Conservation (phyloP, 2,329 filamentous ascomycete genomes). For the Remersonia thermophila region DNA sequence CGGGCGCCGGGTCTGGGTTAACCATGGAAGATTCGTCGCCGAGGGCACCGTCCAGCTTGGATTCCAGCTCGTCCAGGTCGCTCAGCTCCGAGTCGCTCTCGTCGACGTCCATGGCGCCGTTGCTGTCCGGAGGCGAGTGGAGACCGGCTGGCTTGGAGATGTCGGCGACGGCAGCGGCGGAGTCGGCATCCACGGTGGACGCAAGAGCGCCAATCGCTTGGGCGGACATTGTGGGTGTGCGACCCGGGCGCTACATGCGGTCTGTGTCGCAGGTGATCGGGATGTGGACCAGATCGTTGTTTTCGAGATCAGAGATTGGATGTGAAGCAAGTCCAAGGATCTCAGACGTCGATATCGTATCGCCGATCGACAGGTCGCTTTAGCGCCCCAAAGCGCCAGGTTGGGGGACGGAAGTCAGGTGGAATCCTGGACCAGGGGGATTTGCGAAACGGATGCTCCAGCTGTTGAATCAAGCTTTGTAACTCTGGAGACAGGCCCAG, state of each 20-base stretch:
- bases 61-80: slow-evolving; percentile 46
- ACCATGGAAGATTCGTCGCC: background rate
- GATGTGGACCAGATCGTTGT: slow-evolving; percentile 6
- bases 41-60: slow-evolving; percentile 22
- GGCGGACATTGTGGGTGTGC: slow-evolving; percentile 36
- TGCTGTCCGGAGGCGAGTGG: slow-evolving; percentile 53
- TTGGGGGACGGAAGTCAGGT: slow-evolving; percentile 10
- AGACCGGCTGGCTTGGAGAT: slow-evolving; percentile 36
- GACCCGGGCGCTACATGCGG: slow-evolving; percentile 32
- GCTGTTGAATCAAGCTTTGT: slow-evolving; percentile 5
- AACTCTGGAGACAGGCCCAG: no score
- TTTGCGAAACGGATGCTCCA: no score
- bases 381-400: slow-evolving; percentile 13
- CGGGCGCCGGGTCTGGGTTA: background rate
- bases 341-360: slow-evolving; percentile 4
- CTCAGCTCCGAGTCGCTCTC: slow-evolving; percentile 53
- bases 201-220: slow-evolving; percentile 39
- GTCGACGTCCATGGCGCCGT: slow-evolving; percentile 46
- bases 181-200: slow-evolving; percentile 21
- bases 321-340: slow-evolving; percentile 1
- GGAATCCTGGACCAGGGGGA: background rate
- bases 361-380: slow-evolving; percentile 12
- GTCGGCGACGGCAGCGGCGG: slow-evolving; percentile 15
- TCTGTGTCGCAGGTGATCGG: slow-evolving; percentile 8
- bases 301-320: slow-evolving; percentile 5